Base-by-base conservation (phyloP, 2,329 filamentous ascomycete species). In the Xylaria sp. region DNA sequence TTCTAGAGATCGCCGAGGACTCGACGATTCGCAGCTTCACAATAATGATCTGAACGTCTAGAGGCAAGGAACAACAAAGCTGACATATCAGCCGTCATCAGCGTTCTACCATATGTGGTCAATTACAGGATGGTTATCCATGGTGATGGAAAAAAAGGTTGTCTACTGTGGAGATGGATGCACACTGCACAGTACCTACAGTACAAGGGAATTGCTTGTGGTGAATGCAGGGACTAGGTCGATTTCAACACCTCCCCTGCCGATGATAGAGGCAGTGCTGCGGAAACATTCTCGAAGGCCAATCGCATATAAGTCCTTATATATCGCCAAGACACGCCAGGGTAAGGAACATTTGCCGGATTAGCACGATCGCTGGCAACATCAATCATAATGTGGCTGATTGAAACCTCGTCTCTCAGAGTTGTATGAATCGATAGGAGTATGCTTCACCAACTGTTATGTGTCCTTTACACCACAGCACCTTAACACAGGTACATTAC, bases 241-340 rank as follows among this genome's bases (percentile, higher is more conserved):
- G 63, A 67, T 65, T 63, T 56, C 5, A 25, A 48, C 6, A 46
- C 15, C 7, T 51, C 63, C 67, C 63, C 63, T 66, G 60, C 54
- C 23, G 20, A 48, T 39, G 48, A 66, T 63, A 41, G 46, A 59
- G 28, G 65, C 54, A 37, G 34, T 59, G 39, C 28, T 62, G 37
- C 48, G 63, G 67, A 69, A 69, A 60, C 54, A 20, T 69, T 69
- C 63, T 69, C 58, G 67, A 69, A 69, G 58, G 59, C 39, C 37
- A 37, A 37, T 4, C 28, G 59, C 10, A 50, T 41, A n/a, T 51
- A 63, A 50, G 52, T 50, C 57, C 57, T 31, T 20, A n/a, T 31
- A 58, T 46, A 8, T 48, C 56, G 10, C 15, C 39, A 58, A 20
- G 23, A 39, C 13, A 46, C 3, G 28, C 6, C 28, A 25, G 41